Evolutionary conservation across 768 basidiomycete species (phyloP), one percentile per base, ranked within the genome.

Genomic region (Psilocybe azurescens): DNA sequence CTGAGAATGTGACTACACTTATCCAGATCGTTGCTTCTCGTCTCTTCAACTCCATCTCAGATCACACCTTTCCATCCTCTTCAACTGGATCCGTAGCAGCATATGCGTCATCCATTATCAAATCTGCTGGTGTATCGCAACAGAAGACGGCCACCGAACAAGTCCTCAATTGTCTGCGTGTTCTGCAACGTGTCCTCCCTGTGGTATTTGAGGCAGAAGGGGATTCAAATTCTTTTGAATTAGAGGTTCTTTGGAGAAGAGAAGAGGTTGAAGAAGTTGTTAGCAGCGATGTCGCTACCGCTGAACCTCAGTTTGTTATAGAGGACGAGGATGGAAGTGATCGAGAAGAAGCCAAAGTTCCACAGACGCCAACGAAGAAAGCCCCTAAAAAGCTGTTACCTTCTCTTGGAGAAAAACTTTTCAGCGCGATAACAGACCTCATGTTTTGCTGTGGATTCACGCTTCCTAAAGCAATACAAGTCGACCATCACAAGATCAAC

Each of bases 401-500:
- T n/a, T 90, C 91, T 16, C 76, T 97, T 3, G 91, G 88, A 0
- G 94, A 96, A 70, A 83, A 86, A 64, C 78, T 98, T 20, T 90
- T 97, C 65, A 85, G 82, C 68, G 88, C 89, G 61, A 78, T 94
- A 9, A 85, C 94, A 59, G 96, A 99, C 72, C 80, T 98, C 10
- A 72, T 97, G 41, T 99, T 97, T 74, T 95, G 94, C 71, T 96
- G 94, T 67, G 95, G 94, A 11, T 97, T 99, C 68, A 97, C 95
- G 0, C 77, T 98, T 8, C 93, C 97, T 8, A 83, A 83, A 30
- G 86, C 85, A 72, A 79, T 91, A 49, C 89, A 93, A 72, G 84
- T 88, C 52, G 89, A 91, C 70, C 89, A 90, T 67, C 86, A 93
- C 73, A 91, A 93, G 72, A 89, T 95, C 49, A 89, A 90, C 72